Base-by-base conservation (phyloP, 805 yeast species). In the Komagataella pseudopastoris region DNA sequence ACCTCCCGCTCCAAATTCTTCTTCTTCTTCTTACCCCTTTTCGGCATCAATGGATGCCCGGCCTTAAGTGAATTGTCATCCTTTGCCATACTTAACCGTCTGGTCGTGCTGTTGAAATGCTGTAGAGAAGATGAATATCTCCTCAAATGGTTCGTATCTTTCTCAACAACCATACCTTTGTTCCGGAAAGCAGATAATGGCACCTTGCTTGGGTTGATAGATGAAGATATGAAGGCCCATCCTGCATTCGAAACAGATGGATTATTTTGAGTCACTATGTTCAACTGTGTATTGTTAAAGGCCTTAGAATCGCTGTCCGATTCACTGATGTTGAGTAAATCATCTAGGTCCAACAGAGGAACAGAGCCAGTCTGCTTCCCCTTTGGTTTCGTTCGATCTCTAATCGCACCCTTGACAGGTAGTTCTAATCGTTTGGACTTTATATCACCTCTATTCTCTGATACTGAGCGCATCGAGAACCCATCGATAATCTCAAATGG, bases 401-500 rank as follows among this genome's bases (percentile, higher is more conserved):
- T 30, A 30, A 30, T 30, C 14, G 39, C 12, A 30, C 39, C 39
- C n/a, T 30, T 30, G 4, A 30, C 39, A 49, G 16, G 24, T 23
- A 12, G 45, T 23, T 30, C 43, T 23, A 22, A 43, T 12, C 47
- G 24, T 49, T 49, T 12, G 17, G 22, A 23, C 12, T 45, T 22
- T 23, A 45, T 45, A 22, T 44, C 4, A 17, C 36, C 4, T n/a
- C 16, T 22, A 50, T 39, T n/a, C 17, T 18, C 23, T 56, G 79
- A 70, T 55, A 91, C 70, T 1, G 95, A 84, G 51, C 96, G 75
- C 0, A 98, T 93, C 0, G 96, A 83, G 30, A 88, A 75, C 4
- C 99, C 99, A 64, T 91, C 98, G 60, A 91, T 91, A 53, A 91
- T 88, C 20, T 96, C 95, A 65, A 86, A 88, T 1, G 96, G 96